Evolutionary conservation across 129 eudicot species (phyloP), one percentile per base, ranked within the genome.

Genomic region (Centrapalus pauciflorus): DNA sequence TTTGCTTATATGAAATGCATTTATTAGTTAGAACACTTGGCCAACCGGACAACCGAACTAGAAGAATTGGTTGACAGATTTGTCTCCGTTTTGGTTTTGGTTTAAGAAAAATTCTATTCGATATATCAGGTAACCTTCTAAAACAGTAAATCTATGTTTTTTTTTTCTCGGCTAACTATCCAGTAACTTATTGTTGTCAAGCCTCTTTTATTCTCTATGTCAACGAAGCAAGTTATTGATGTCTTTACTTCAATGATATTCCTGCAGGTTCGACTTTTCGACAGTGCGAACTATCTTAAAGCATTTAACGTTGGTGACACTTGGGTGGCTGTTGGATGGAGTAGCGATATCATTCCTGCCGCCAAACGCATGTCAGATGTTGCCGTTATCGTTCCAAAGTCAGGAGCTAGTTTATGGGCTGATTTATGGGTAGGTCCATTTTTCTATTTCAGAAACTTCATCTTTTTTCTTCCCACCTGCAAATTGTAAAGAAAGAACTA

Each of bases 311-410:
- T 85, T 13, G 93, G 93, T 46, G 96, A 93, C 62, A 84, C 81
- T 35, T 93, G 96, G 96, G 96, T 93, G 57, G 95, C 96, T 33
- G 95, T 93, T 82, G 99, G 99, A 2, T 93, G 99, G 99, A 88
- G 96, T 57, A 86, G 86, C 17, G 96, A 93, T 67, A 82, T 93
- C 55, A 75, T 93, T 69, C 95, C 96, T 68, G 87, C 83, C 68
- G 96, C 92, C 66, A 93, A 86, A 78, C 88, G 95, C 52, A 63
- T 84, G 86, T 77, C 96, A 32, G 82, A 86, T 70, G 79, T 89
- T 76, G 82, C 87, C 41, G 99, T 93, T 37, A 78, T 93, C 55
- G 96, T 93, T 74, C 99, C 99, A 33, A 86, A 86, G 20, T 86
- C 96, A 56, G 99, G 99, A 67, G 83, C 96, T 60, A 89, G 99